These are phyloP conservation scores for Pholiota conissans DNA, from an alignment of 768 basidiomycete genomes.

Conservation along the genomic window DNA sequence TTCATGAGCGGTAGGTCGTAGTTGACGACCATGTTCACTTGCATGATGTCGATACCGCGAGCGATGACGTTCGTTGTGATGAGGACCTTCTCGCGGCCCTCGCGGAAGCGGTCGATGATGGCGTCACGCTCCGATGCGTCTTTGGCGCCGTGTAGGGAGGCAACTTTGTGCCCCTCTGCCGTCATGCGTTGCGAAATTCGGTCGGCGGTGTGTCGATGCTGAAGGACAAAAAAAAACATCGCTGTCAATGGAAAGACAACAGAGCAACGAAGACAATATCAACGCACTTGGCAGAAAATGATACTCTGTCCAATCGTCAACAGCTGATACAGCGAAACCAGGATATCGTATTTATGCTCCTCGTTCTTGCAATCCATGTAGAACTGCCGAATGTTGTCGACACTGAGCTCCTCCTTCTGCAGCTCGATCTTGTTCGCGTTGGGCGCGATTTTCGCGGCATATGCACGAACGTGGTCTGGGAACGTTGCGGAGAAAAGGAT, in stretches of 20 bases:
- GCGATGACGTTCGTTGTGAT: slow-evolving; percentile 99
- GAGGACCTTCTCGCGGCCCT: slow-evolving; percentile 91
- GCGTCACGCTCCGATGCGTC: slow-evolving; percentile 86
- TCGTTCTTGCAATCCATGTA: slow-evolving; percentile 95
- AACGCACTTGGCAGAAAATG: slow-evolving; percentile 89
- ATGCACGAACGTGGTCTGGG: slow-evolving; percentile 89
- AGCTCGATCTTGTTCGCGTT: slow-evolving; percentile 95
- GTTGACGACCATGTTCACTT: slow-evolving; percentile 99
- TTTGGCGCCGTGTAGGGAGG: slow-evolving; percentile 94
- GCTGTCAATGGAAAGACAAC: background rate
- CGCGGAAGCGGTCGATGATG: slow-evolving; percentile 93
- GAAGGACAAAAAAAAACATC: slow-evolving; percentile 8
- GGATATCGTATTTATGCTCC: slow-evolving; percentile 93
- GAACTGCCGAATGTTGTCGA: slow-evolving; percentile 94
- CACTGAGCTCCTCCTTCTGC: slow-evolving; percentile 89
- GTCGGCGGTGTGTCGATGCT: slow-evolving; percentile 93
- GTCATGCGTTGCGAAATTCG: slow-evolving; percentile 89
- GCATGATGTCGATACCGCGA: slow-evolving; percentile 96
- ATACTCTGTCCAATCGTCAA: slow-evolving; percentile 98
- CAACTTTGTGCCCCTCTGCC: slow-evolving; percentile 92
- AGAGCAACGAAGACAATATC: background rate
- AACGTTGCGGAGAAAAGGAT: slow-evolving; percentile 99
- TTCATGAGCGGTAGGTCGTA: slow-evolving; percentile 92
- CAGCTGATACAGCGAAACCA: slow-evolving; percentile 86
- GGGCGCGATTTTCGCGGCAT: slow-evolving; percentile 92